These are phyloP conservation scores for Chernovozyma aurita DNA, from an alignment of 1,139 yeast species.

Conservation along the genomic window DNA sequence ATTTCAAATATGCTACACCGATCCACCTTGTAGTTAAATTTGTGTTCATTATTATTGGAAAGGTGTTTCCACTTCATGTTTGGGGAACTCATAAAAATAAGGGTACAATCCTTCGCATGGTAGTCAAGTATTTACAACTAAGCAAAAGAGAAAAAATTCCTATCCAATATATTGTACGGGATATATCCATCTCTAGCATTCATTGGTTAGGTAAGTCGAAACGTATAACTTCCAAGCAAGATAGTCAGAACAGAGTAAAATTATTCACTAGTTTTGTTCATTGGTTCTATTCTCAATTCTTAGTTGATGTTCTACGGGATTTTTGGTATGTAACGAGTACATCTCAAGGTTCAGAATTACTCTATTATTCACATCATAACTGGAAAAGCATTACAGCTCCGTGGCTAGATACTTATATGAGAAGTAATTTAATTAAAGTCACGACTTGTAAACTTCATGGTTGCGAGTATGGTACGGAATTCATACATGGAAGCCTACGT, in stretches of 20 bases:
- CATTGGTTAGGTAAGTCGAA: constrained; percentile 41
- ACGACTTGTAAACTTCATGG: constrained; percentile 6
- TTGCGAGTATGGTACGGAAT: constrained; percentile 7
- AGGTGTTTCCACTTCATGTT: constrained; percentile 46
- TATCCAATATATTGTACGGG: constrained; percentile 19
- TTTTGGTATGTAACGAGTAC: constrained; percentile 69
- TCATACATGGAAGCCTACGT: constrained; percentile 32
- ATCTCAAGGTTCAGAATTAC: constrained; percentile 24
- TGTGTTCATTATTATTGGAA: constrained; percentile 36
- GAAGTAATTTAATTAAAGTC: constrained; percentile 19
- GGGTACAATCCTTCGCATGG: constrained; percentile 27
- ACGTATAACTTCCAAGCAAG: constrained; percentile 31
- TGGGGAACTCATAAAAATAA: constrained; percentile 58
- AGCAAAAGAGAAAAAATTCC: constrained; percentile 27
- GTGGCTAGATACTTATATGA: constrained; percentile 39
- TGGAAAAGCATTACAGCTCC: constrained; percentile 50
- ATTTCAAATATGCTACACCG: constrained; percentile 20
- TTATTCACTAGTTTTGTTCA: constrained; percentile 39
- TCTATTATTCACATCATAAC: constrained; percentile 53
- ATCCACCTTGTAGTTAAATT: constrained; percentile 33
- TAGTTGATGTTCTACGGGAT: constrained; percentile 45
- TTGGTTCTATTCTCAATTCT: constrained; percentile 55
- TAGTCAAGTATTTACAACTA: constrained; percentile 37
- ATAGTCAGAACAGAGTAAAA: constrained; percentile 23
- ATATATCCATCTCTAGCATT: constrained; percentile 36